Percentiles rank a stretch among this genome's conserved stretches.
Conservation (phyloP, 768 basidiomycete species). For the Rhizopogon sp. region DNA sequence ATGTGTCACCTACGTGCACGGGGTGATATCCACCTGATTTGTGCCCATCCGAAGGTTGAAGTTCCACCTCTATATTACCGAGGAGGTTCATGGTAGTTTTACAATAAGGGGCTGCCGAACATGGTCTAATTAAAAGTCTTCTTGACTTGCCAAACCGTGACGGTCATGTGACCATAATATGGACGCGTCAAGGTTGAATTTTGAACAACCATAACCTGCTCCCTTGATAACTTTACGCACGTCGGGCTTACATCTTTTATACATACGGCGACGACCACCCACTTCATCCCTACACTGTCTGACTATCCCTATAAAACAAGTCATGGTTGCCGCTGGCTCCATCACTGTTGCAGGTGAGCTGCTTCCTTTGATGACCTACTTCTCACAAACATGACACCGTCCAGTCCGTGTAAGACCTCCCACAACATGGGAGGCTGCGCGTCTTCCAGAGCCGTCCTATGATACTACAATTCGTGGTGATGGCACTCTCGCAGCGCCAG, state of each 20-base stretch:
- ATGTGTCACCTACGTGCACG: too few species aligned
- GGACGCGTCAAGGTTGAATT: conserved; percentile 1
- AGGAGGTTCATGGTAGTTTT: too few species aligned
- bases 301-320: conserved; percentile 3
- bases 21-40: conserved; percentile 1
- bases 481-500: conserved; percentile 73
- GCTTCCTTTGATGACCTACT: conserved; percentile 10
- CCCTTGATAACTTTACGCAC: too few species aligned
- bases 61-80: conserved; percentile 19
- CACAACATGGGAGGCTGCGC: conserved; percentile 76
- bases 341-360: conserved; percentile 78
- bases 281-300: not conserved
- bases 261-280: not conserved
- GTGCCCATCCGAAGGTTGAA: conserved; percentile 19
- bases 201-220: not conserved
- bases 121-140: too few species aligned
- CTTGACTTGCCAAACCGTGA: too few species aligned
- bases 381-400: conserved; percentile 12
- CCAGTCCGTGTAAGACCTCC: conserved; percentile 90
- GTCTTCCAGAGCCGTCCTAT: conserved; percentile 72
- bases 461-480: conserved; percentile 77
- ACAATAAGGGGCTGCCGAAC: too few species aligned
- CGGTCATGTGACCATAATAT: not conserved
- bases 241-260: not conserved
- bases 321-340: conserved; percentile 81